Percentiles rank a stretch among this genome's conserved stretches.
phyloP scores from a whole-genome alignment of 1,284 basidiomycete genomes.

The Caloboletus firmus region DNA sequence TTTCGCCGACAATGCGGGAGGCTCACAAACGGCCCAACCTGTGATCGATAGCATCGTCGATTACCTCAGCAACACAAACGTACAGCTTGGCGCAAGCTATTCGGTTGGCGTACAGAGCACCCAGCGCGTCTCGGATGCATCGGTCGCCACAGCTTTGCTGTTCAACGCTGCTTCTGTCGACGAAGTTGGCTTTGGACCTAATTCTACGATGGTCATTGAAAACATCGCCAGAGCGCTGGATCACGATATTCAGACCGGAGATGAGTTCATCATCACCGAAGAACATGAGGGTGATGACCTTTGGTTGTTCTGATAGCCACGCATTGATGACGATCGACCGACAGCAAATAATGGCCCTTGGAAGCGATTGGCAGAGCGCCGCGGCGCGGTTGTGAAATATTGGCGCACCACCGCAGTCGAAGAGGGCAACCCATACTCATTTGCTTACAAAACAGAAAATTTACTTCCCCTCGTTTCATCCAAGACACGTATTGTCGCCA shows the following conservation, averaged over 20 bases:
- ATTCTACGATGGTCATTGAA: slow-evolving; percentile 66
- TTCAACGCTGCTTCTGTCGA: slow-evolving; percentile 61
- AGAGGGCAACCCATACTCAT: slow-evolving; percentile 63
- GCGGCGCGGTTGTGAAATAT: slow-evolving; percentile 53
- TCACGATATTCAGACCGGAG: slow-evolving; percentile 49
- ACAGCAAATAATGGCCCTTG: slow-evolving; percentile 76
- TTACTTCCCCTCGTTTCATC: slow-evolving; percentile 61
- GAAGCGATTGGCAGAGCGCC: slow-evolving; percentile 69
- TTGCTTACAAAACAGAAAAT: slow-evolving; percentile 57
- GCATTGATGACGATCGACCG: background rate
- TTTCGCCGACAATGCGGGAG: slow-evolving; percentile 79
- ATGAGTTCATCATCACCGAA: slow-evolving; percentile 72
- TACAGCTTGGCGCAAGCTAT: slow-evolving; percentile 71
- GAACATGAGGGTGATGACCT: slow-evolving; percentile 69
- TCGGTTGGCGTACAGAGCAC: slow-evolving; percentile 55
- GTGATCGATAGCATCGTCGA: slow-evolving; percentile 61
- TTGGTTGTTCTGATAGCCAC: background rate
- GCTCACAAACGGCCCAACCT: slow-evolving; percentile 59
- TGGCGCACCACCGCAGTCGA: slow-evolving; percentile 56
- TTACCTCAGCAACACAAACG: slow-evolving; percentile 71
- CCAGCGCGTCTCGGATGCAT: slow-evolving; percentile 51
- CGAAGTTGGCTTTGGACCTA: slow-evolving; percentile 67
- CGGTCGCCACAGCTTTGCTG: slow-evolving; percentile 53
- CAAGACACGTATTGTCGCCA: slow-evolving; percentile 71
- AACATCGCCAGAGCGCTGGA: slow-evolving; percentile 65